Base-by-base conservation (phyloP, 2,329 filamentous ascomycete species). In the Fusarium goolgardi region DNA sequence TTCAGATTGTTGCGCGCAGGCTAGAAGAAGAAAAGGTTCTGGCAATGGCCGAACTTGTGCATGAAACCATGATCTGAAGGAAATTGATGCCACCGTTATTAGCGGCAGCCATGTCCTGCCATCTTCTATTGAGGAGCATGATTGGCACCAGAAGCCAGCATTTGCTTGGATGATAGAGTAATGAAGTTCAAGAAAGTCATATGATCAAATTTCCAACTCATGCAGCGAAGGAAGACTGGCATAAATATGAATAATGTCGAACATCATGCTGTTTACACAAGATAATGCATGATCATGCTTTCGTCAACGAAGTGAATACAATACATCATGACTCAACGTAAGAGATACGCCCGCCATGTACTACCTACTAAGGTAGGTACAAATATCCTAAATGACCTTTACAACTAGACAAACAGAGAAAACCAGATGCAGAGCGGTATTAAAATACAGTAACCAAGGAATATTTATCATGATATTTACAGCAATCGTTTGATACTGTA, bases 1-100 rank as follows among this genome's bases (percentile, higher is more conserved):
- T 83, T 2, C 81, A 83, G 52, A 67, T 85, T 0, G 79, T 84
- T n/a, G 81, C 73, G 0, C 72, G 79, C n/a, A 75, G 78, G 5
- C 52, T 82, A 8, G 79, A 81, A 35, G 80, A 81, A 55, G 80
- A 82, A 54, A 81, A 81, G 58, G 76, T 77, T 0, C 67, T 82
- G 23, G 73, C 74, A 2, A 78, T 80, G 40, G 45, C 55, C 31
- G 49, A 53, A 27, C 20, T 63, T 2, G 45, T 66, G 6, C 32
- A 59, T 6, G 47, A 67, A 25, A 65, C 54, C 12, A 9, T 64
- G 27, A 37, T 15, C 3, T 59, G 21, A 56, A 57, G 21, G 16
- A 39, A 16, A 13, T 39, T 6, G 20, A 37, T 50, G 9, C 13
- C 27, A 6, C 7, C 10, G 23, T 35, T 23, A 9, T 18, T 21